Base-by-base conservation (phyloP, 2,329 filamentous ascomycete genomes). In the Colletotrichum godetiae region DNA sequence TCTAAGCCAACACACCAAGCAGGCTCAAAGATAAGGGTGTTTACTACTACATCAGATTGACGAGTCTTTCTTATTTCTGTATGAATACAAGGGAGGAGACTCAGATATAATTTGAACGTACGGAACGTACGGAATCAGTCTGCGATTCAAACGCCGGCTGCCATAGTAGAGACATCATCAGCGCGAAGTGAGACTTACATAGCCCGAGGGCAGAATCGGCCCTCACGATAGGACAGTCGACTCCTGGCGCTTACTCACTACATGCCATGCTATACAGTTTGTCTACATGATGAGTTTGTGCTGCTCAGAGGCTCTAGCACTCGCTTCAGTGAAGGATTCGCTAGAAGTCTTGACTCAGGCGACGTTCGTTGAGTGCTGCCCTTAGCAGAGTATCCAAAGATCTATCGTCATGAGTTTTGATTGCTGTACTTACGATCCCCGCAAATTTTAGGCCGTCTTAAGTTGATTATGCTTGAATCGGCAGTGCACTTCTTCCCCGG, bases 401-500 rank as follows among this genome's bases (percentile, higher is more conserved):
- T 8, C 7, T 5, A n/a, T 19, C 27, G 29, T 19, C 55, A 11
- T n/a, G 1, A 31, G n/a, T 35, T 11, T 35, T 12, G 29, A 27
- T n/a, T 24, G 63, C 53, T 8, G 22, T 66, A 22, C 35, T 22
- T 22, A 60, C 33, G 1, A 22, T 37, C 22, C 31, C 37, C 3
- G 22, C 15, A 24, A 13, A 10, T 22, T 12, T 24, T 19, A 7
- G 24, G 8, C 19, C 35, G 24, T 67, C 55, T 49, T 35, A 22
- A n/a, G 35, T 56, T 61, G 49, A 55, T n/a, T 56, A 55, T 12
- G n/a, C 37, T 29, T 95, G 93, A 94, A 91, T 95, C 73, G 93
- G 93, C 13, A 91, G 90, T 92, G 4, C 95, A 93, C 78, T 85
- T 94, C 7, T 88, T 95, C 8, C 92, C 91, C 19, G 66, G 92